Evolutionary conservation across 1,284 basidiomycete species (phyloP).

Genomic region (Ganoderma leucocontextum): DNA sequence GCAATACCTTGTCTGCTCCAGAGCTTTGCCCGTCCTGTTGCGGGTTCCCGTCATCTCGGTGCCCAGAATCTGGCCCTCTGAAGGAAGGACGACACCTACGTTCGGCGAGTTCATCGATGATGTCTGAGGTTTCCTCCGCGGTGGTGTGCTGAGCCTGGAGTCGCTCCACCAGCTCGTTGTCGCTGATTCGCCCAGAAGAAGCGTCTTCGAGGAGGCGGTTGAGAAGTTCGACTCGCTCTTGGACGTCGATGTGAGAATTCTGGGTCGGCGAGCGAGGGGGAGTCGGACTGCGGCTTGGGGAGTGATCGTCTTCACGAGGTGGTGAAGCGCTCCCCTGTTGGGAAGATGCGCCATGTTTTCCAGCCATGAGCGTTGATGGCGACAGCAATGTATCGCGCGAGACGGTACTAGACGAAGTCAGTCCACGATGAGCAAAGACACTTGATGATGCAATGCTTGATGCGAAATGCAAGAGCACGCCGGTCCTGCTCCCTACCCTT

Average conservation of each 20-base stretch:
- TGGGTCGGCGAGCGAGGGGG: background rate
- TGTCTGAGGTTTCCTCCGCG: too few relatives aligned
- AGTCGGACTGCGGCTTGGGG: background rate
- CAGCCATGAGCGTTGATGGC: background rate
- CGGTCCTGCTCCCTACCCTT: too few relatives aligned
- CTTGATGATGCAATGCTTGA: too few relatives aligned
- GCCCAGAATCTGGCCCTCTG: too few relatives aligned
- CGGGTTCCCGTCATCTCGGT: too few relatives aligned
- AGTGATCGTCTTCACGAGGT: too few relatives aligned
- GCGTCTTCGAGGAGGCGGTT: background rate
- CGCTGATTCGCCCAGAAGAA: background rate
- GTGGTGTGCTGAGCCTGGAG: background rate
- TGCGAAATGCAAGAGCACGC: background rate
- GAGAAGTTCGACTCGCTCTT: background rate
- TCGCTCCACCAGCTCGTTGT: background rate
- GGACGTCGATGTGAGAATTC: background rate
- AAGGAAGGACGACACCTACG: background rate
- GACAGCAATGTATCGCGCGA: background rate
- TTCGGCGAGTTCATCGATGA: too few relatives aligned
- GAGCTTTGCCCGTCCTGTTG: too few relatives aligned
- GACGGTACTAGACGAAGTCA: background rate
- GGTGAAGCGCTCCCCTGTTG: too few relatives aligned
- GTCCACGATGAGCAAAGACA: background rate
- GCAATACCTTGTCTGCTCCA: background rate
- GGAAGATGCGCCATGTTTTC: background rate